Percentiles rank a stretch among this genome's conserved stretches.
phyloP scores from a whole-genome alignment of 2,329 filamentous ascomycete species.

The Uncinocarpus reesii region DNA sequence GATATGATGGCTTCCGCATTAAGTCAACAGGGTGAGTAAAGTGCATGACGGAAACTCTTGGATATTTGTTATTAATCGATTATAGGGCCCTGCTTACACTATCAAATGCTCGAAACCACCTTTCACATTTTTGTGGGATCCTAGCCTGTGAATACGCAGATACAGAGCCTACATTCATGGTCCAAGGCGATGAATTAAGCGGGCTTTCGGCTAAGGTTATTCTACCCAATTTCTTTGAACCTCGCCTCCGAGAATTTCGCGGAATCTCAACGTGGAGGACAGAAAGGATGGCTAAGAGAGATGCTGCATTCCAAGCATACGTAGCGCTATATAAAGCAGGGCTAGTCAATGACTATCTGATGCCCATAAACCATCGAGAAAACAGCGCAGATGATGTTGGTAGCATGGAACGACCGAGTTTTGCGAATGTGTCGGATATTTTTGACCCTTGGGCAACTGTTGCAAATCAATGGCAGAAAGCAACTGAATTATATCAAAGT shows the following conservation, averaged over 20 bases:
- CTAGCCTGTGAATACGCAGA: slow-evolving; percentile 54
- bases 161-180: slow-evolving; percentile 56
- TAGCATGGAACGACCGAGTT: slow-evolving; percentile 27
- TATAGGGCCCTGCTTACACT: slow-evolving; percentile 57
- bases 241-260: slow-evolving; percentile 45
- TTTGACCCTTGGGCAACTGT: slow-evolving; percentile 33
- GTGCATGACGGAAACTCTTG: neutral
- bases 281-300: slow-evolving; percentile 62
- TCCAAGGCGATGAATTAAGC: slow-evolving; percentile 32
- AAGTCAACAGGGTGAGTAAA: slow-evolving; percentile 33
- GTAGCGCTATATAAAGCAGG: slow-evolving; percentile 56
- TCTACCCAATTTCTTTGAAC: slow-evolving; percentile 61
- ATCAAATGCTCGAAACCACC: slow-evolving; percentile 62
- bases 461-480: slow-evolving; percentile 23
- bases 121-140: slow-evolving; percentile 68
- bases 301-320: slow-evolving; percentile 77
- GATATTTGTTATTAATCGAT: slow-evolving; percentile 11
- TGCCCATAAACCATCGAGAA: slow-evolving; percentile 48
- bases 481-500: slow-evolving; percentile 17
- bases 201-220: slow-evolving; percentile 49
- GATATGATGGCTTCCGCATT: slow-evolving; percentile 33
- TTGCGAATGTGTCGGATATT: slow-evolving; percentile 25
- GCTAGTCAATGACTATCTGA: slow-evolving; percentile 64
- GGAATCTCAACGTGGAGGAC: slow-evolving; percentile 54
- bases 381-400: slow-evolving; percentile 23